Conservation (phyloP, 1,284 basidiomycete species). For the Ceratobasidium sp. region DNA sequence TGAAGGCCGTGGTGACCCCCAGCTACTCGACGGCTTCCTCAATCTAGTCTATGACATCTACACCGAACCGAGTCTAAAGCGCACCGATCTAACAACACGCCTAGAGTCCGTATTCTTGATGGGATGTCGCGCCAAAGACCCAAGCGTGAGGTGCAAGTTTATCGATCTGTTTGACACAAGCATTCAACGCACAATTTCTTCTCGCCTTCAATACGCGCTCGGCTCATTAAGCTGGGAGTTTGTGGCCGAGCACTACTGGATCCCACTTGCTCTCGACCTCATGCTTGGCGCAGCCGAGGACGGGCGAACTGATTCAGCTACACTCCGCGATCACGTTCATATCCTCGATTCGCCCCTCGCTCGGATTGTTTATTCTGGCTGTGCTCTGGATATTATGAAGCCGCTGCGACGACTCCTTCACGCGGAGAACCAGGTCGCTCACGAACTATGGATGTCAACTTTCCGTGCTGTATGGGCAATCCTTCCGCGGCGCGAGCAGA, state of each 20-base stretch:
- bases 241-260: conserved; percentile 94
- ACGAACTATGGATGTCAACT: conserved; percentile 89
- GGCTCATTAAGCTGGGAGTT: conserved; percentile 98
- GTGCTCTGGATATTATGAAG: conserved; percentile 71
- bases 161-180: conserved; percentile 92
- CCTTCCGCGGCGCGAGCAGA: conserved; percentile 88
- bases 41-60: conserved; percentile 96
- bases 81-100: conserved; percentile 94
- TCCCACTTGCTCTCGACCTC: conserved; percentile 91
- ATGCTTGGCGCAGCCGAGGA: conserved; percentile 85
- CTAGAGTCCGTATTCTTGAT: conserved; percentile 95
- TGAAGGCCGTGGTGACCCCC: conserved; percentile 80
- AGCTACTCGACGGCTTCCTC: conserved; percentile 86
- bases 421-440: conserved; percentile 81
- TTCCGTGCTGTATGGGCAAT: conserved; percentile 93
- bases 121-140: conserved; percentile 89
- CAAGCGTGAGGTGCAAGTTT: conserved; percentile 85
- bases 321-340: conserved; percentile 52
- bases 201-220: conserved; percentile 90
- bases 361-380: conserved; percentile 57
- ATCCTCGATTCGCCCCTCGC: conserved; percentile 49
- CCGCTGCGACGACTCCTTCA: conserved; percentile 89
- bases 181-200: conserved; percentile 84
- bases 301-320: conserved; percentile 48
- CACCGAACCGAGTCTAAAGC: conserved; percentile 84